A percentile compares a stretch with the other conserved stretches of the same genome.
These are phyloP conservation scores for Rosa lucieae DNA, from an alignment of 306 rosid genomes.

Conservation along the genomic window DNA sequence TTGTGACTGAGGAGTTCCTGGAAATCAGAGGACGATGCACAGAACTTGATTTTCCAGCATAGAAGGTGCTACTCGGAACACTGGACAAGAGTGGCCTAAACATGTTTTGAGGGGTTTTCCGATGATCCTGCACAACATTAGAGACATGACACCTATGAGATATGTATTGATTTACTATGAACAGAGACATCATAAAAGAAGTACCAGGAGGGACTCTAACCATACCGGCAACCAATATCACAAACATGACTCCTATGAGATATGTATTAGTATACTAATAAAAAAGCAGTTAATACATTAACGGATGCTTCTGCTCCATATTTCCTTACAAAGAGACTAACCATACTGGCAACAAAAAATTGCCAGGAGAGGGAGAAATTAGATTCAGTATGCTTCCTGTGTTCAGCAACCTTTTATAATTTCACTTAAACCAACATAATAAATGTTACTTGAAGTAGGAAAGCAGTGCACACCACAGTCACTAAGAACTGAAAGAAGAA, in stretches of 20 bases:
- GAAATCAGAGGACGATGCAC: slow-evolving; percentile 63
- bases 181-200: slow-evolving; percentile 4
- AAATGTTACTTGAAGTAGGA: background rate
- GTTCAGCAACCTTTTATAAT: background rate
- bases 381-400: background rate
- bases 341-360: background rate
- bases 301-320: background rate
- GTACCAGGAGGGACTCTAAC: background rate
- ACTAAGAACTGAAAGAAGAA: background rate
- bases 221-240: background rate
- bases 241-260: slow-evolving; percentile 18
- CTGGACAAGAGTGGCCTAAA: slow-evolving; percentile 89
- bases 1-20: slow-evolving; percentile 72
- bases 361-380: background rate
- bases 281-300: background rate
- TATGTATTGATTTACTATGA: slow-evolving; percentile 4
- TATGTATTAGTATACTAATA: slow-evolving; percentile 5
- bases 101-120: slow-evolving; percentile 79
- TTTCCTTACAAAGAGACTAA: background rate
- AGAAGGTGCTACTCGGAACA: slow-evolving; percentile 78
- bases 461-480: background rate
- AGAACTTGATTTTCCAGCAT: slow-evolving; percentile 66
- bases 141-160: slow-evolving; percentile 24
- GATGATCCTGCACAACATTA: slow-evolving; percentile 57
- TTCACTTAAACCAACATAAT: background rate